Evolutionary conservation across 2,329 filamentous ascomycete genomes (phyloP), one percentile per base, ranked within the genome.

Genomic region (Botrytis elliptica): DNA sequence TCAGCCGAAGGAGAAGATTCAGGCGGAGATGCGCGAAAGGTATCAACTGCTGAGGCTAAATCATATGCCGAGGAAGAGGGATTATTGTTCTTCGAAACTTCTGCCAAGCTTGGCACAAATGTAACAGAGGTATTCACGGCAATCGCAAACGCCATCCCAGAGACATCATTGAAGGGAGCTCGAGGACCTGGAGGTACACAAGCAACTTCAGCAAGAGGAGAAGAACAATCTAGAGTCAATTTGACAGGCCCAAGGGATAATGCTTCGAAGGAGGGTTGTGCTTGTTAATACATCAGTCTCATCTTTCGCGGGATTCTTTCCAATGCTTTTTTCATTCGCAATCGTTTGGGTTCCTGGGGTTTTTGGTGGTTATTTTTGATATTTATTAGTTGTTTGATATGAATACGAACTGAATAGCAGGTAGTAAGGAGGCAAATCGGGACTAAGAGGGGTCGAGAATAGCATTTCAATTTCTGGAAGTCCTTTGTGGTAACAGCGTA

Each of bases 121-220:
- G 96, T 99, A 57, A 90, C 92, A 71, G 95, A 98, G 79, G 96
- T 99, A 46, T 99, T 99, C 82, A 98, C 95, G 64, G 96, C 96
- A 46, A 99, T 99, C 82, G 96, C 96, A 75, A 98, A 98, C 82
- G 94, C 95, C 59, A 99, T 99, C 80, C 96, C 96, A 2, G 96
- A 99, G 86, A 97, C 94, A 70, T 97, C 94, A 76, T 85, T 98
- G 82, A 98, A 98, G 89, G 95, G 92, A 69, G 89, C 93, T 49
- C 89, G 94, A 78, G 92, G 92, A n/a, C 86, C 88, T 29, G 91
- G 90, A 66, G 86, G 89, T 29, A 85, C 87, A 73, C 87, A 86
- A 65, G 81, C 85, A 78, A 82, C 83, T 77, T 84, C 87, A 73
- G 86, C 88, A 80, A 88, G 89, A 81, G 84, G 87, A 73, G 87